phyloP scores from a whole-genome alignment of 352 stramenopile species.

The Elongisporangium senticosum region DNA sequence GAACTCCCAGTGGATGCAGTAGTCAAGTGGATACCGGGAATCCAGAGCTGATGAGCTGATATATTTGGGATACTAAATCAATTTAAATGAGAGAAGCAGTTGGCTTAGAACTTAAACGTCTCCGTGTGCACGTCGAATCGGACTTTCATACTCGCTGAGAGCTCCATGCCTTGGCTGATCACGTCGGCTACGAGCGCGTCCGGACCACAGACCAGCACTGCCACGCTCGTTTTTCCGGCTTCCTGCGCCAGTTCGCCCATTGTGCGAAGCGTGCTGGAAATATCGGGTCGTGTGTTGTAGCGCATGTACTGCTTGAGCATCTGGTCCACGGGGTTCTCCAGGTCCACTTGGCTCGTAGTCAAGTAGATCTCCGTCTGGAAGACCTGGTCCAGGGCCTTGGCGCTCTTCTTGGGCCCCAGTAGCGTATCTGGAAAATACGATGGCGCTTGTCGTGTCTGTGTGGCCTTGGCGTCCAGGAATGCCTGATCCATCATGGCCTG shows the following conservation, averaged over 20 bases:
- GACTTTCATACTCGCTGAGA: slow-evolving; percentile 23
- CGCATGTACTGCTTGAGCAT: slow-evolving; percentile 13
- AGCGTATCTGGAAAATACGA: slow-evolving; percentile 3
- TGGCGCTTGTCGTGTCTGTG: too few species aligned
- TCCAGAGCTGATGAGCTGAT: too few species aligned
- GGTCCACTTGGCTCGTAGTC: slow-evolving; percentile 18
- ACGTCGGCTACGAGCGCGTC: slow-evolving; percentile 22
- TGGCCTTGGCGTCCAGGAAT: too few species aligned
- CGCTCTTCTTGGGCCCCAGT: slow-evolving; percentile 1
- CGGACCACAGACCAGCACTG: slow-evolving; percentile 36
- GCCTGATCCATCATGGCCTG: slow-evolving; percentile 12
- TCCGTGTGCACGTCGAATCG: slow-evolving; percentile 38
- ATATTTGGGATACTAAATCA: too few species aligned
- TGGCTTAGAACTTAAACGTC: slow-evolving; percentile 21
- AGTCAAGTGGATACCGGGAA: too few species aligned
- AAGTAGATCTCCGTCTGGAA: slow-evolving; percentile 38
- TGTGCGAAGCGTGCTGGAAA: slow-evolving; percentile 12
- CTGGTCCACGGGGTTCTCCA: slow-evolving; percentile 20
- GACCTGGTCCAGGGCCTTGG: neutral
- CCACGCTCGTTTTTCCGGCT: slow-evolving; percentile 21
- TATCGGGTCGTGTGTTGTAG: slow-evolving; percentile 21
- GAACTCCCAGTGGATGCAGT: too few species aligned
- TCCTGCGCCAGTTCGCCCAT: slow-evolving; percentile 26
- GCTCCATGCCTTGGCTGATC: slow-evolving; percentile 12
- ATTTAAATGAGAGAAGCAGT: too few species aligned